Evolutionary conservation across 768 basidiomycete species (phyloP).

Genomic region (Amanita pallidorosea): DNA sequence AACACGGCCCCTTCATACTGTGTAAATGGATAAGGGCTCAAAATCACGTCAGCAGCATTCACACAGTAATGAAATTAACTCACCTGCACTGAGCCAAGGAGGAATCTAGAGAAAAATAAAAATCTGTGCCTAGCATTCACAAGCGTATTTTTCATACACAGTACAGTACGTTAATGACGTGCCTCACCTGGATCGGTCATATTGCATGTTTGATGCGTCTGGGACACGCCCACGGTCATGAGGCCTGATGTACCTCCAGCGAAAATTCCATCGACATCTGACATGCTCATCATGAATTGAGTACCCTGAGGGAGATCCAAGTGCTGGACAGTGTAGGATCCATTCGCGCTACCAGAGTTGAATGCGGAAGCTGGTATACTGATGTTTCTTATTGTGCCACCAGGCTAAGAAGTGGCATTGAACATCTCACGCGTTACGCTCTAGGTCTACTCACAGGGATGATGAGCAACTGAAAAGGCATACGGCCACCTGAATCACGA

Average conservation of each 20-base stretch:
- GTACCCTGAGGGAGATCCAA: constrained; percentile 4
- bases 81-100: constrained; percentile 18
- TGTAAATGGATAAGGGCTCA: constrained; percentile 16
- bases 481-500: constrained; percentile 13
- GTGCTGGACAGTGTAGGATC: constrained; percentile 12
- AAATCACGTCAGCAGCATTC: not conserved
- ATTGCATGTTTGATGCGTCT: constrained; percentile 12
- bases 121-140: constrained; percentile 12
- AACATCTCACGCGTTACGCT: not conserved
- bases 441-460: constrained; percentile 11
- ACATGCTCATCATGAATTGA: constrained; percentile 15
- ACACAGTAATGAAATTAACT: constrained; percentile 1
- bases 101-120: constrained; percentile 16
- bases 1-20: constrained; percentile 12
- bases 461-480: constrained; percentile 16
- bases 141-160: no score
- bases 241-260: constrained; percentile 15
- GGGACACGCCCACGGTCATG: constrained; percentile 13
- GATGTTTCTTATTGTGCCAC: constrained; percentile 14
- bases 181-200: constrained; percentile 14
- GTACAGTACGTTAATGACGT: not conserved
- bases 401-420: constrained; percentile 31
- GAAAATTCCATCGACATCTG: constrained; percentile 16
- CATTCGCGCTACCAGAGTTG: constrained; percentile 6
- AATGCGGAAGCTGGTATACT: constrained; percentile 15